Percentiles rank a stretch among this genome's conserved stretches.
Conservation (phyloP, 2,329 filamentous ascomycete species). For the Metarhizium robertsii region DNA sequence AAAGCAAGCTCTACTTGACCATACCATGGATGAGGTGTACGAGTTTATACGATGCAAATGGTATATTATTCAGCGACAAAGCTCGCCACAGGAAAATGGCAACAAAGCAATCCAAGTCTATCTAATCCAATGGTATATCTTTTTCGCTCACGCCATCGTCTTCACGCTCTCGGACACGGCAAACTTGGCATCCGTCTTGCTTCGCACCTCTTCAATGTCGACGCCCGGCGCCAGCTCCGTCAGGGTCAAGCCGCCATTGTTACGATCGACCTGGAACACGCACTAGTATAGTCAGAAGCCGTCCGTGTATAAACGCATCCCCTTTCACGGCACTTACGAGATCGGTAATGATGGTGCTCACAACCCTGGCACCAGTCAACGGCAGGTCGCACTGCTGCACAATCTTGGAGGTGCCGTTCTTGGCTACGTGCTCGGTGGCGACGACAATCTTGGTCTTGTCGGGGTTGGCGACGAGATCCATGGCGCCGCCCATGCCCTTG, state of each 20-base stretch:
- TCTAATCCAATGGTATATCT: background rate
- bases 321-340: slow-evolving; percentile 41
- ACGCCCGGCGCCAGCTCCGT: slow-evolving; percentile 64
- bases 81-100: background rate
- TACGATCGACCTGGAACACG: slow-evolving; percentile 60
- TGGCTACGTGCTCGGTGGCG: slow-evolving; percentile 60
- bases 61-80: background rate
- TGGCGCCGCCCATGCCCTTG: slow-evolving; percentile 79
- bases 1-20: no score
- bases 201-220: slow-evolving; percentile 56
- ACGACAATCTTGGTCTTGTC: slow-evolving; percentile 65
- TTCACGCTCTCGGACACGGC: slow-evolving; percentile 48
- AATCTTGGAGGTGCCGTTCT: slow-evolving; percentile 59
- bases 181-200: slow-evolving; percentile 64
- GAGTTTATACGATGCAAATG: no score
- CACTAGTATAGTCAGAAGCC: slow-evolving; percentile 32
- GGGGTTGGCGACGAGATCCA: slow-evolving; percentile 65
- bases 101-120: background rate
- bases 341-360: slow-evolving; percentile 66
- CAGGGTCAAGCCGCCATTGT: slow-evolving; percentile 52
- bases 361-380: slow-evolving; percentile 55
- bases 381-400: slow-evolving; percentile 55
- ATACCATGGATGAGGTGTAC: no score
- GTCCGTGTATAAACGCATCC: background rate
- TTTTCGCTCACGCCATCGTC: slow-evolving; percentile 26